Evolutionary conservation across 1,139 yeast species (phyloP).

Genomic region (Sugiyamaella castrensis): DNA sequence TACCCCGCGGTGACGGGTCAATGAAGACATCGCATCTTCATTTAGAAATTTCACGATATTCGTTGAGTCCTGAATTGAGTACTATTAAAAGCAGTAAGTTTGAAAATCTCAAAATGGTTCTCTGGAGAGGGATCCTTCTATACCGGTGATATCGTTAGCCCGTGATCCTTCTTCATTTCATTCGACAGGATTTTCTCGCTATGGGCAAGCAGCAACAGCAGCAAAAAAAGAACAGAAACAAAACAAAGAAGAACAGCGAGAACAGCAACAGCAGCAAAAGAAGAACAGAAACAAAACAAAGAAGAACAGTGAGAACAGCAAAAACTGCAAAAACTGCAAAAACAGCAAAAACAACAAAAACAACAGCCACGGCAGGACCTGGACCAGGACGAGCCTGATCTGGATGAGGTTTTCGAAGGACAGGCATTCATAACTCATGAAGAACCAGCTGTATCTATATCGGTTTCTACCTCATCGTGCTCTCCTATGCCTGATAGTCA

Average conservation of each 20-base stretch:
- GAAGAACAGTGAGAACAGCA: too few species aligned
- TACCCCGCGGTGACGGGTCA: neutral
- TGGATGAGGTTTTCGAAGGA: too few species aligned
- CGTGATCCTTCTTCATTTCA: conserved; percentile 12
- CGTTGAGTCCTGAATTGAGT: conserved; percentile 6
- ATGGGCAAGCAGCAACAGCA: neutral
- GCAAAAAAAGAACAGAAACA: too few species aligned
- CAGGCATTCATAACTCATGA: too few species aligned
- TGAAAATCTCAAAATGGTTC: too few species aligned
- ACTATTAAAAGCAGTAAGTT: neutral
- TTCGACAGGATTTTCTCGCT: conserved; percentile 12
- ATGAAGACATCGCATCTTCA: neutral
- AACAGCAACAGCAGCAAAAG: too few species aligned
- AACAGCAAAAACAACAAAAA: neutral
- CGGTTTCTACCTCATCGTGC: neutral
- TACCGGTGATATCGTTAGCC: neutral
- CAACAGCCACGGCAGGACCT: neutral
- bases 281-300: too few species aligned
- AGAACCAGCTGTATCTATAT: neutral
- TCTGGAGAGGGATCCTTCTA: neutral
- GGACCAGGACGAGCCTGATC: neutral
- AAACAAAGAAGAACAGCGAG: too few species aligned
- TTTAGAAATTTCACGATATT: conserved; percentile 5
- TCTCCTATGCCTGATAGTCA: neutral
- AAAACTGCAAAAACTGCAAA: neutral